phyloP scores from a whole-genome alignment of 768 basidiomycete genomes.

The Myochromella boudieri region DNA sequence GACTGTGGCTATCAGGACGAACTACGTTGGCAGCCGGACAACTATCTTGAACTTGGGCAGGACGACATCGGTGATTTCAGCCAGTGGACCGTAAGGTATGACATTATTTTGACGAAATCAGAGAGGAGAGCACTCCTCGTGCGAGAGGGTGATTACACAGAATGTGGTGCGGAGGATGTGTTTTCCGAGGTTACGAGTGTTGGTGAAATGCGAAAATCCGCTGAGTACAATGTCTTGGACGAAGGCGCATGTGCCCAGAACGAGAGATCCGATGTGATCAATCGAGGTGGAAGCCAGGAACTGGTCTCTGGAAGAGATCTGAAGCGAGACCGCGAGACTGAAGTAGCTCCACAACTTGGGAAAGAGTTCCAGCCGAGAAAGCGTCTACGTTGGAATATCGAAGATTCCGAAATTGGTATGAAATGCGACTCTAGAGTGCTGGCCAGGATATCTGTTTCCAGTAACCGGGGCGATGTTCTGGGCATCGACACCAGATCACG shows the following conservation, averaged over 20 bases:
- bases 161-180: conserved; percentile 10
- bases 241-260: no score
- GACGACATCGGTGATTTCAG: conserved; percentile 3
- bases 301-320: no score
- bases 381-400: conserved; percentile 18
- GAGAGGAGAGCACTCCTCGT: conserved; percentile 31
- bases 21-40: conserved; percentile 6
- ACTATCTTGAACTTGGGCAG: neutral
- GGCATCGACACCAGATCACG: neutral
- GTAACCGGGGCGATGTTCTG: neutral
- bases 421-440: neutral
- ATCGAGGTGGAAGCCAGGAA: no score
- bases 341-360: no score
- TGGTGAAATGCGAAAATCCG: no score
- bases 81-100: conserved; percentile 18
- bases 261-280: neutral
- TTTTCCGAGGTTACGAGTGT: neutral
- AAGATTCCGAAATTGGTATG: conserved; percentile 25
- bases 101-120: conserved; percentile 40
- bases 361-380: conserved; percentile 16
- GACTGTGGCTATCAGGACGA: conserved; percentile 7
- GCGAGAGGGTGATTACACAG: neutral
- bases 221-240: no score
- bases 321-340: no score
- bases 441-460: neutral